phyloP scores from a whole-genome alignment of 495 filamentous ascomycete genomes.

The Penicillium maclennaniae region DNA sequence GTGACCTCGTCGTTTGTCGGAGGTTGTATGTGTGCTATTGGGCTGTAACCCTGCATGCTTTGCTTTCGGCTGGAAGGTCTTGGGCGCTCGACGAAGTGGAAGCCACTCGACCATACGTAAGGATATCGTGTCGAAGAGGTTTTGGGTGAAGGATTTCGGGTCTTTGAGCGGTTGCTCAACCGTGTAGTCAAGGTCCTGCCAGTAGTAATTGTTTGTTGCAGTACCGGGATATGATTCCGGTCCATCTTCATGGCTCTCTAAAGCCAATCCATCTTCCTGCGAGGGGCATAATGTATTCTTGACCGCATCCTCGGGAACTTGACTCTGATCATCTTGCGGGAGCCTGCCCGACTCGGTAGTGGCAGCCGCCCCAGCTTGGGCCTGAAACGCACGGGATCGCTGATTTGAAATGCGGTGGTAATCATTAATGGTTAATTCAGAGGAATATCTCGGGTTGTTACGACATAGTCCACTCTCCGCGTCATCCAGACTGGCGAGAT shows the following conservation, averaged over 20 bases:
- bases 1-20: slow-evolving; percentile 5
- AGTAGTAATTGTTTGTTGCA: slow-evolving; percentile 8
- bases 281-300: background rate
- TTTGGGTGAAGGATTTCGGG: slow-evolving; percentile 79
- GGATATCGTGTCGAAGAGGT: slow-evolving; percentile 72
- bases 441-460: slow-evolving; percentile 37
- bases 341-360: background rate
- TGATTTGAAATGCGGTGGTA: slow-evolving; percentile 28
- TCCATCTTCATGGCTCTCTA: background rate
- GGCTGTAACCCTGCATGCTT: background rate
- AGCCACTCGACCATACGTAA: slow-evolving; percentile 80
- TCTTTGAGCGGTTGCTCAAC: slow-evolving; percentile 60
- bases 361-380: slow-evolving; percentile 11
- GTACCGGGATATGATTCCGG: background rate
- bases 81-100: slow-evolving; percentile 45
- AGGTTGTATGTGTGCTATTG: slow-evolving; percentile 9
- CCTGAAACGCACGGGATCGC: slow-evolving; percentile 24
- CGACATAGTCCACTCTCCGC: slow-evolving; percentile 72
- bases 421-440: slow-evolving; percentile 26
- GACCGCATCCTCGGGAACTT: background rate
- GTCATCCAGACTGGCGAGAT: slow-evolving; percentile 75
- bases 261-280: background rate
- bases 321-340: background rate
- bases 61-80: slow-evolving; percentile 13
- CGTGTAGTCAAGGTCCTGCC: slow-evolving; percentile 22